Evolutionary conservation across 169 alveolate genomes (phyloP).

Genomic region (Toxoplasma gondii): DNA sequence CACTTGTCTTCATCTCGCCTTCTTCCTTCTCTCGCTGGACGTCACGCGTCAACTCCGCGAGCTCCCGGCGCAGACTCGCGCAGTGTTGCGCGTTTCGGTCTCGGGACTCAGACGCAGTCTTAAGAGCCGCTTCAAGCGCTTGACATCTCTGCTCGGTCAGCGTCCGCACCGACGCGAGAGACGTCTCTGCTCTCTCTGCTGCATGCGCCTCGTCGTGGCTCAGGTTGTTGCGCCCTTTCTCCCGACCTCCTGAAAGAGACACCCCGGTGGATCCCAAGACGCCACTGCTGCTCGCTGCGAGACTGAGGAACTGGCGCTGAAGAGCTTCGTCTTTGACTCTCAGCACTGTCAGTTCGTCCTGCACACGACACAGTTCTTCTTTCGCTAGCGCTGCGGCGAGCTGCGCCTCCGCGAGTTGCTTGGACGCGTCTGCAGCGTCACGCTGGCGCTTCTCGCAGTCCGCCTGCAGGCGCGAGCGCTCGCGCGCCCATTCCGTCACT

Average conservation of each 20-base stretch:
- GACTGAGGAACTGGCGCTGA: not conserved
- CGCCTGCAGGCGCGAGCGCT: not conserved
- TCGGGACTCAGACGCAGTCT: constrained; percentile 11
- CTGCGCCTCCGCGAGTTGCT: constrained; percentile 26
- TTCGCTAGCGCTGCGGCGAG: not conserved
- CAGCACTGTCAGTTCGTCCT: not conserved
- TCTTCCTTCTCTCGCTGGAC: constrained; percentile 1
- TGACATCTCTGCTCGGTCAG: not conserved
- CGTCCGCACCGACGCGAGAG: not conserved
- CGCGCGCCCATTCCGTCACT: not conserved
- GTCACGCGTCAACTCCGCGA: not conserved
- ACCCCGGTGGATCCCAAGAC: not conserved
- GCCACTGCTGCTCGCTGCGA: not conserved
- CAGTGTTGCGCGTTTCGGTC: constrained; percentile 37
- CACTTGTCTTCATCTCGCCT: not conserved
- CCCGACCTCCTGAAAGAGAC: not conserved
- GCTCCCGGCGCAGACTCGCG: constrained; percentile 26
- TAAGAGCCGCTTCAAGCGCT: not conserved
- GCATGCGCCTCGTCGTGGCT: not conserved
- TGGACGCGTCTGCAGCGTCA: not conserved
- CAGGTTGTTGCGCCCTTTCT: not conserved
- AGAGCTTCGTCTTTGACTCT: not conserved
- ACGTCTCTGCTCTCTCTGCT: not conserved
- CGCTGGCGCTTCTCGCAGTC: constrained; percentile 12
- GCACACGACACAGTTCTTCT: constrained; percentile 30